phyloP scores from a whole-genome alignment of 768 basidiomycete species.

The Coprinellus aureogranulatus region DNA sequence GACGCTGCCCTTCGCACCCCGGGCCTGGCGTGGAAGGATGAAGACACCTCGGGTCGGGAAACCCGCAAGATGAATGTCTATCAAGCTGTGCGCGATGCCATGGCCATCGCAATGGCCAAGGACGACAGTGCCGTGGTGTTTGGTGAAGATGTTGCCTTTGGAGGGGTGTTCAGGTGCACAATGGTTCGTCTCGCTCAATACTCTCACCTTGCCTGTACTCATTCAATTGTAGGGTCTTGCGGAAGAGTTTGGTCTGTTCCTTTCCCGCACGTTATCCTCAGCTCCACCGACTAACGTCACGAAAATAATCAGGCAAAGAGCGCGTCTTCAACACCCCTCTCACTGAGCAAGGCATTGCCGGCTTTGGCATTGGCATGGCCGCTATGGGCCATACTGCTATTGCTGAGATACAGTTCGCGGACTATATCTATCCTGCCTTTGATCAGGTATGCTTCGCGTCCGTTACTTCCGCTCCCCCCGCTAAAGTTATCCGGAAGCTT shows the following conservation, averaged over 20 bases:
- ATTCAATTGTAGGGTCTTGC: slow-evolving; percentile 65
- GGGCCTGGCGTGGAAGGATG: slow-evolving; percentile 70
- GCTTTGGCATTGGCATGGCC: slow-evolving; percentile 90
- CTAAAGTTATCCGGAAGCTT: slow-evolving; percentile 46
- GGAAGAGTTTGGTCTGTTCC: slow-evolving; percentile 80
- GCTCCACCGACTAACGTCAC: slow-evolving; percentile 5
- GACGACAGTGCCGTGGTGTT: slow-evolving; percentile 89
- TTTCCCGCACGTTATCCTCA: neutral
- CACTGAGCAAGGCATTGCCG: slow-evolving; percentile 91
- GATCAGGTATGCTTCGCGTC: slow-evolving; percentile 63
- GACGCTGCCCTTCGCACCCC: slow-evolving; percentile 71
- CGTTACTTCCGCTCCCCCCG: neutral
- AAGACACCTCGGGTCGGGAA: slow-evolving; percentile 64
- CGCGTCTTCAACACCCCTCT: slow-evolving; percentile 95
- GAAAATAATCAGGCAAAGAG: slow-evolving; percentile 60
- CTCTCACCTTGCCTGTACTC: neutral
- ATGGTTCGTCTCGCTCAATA: slow-evolving; percentile 52
- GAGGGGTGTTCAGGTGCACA: slow-evolving; percentile 91
- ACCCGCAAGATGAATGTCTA: slow-evolving; percentile 96
- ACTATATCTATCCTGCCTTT: slow-evolving; percentile 93
- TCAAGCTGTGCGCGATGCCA: slow-evolving; percentile 87
- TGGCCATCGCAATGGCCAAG: slow-evolving; percentile 81
- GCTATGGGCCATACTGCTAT: slow-evolving; percentile 94
- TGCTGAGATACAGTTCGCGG: slow-evolving; percentile 88
- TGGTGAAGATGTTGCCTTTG: slow-evolving; percentile 89